Evolutionary conservation across 352 stramenopile species (phyloP), one percentile per base, ranked within the genome.

Genomic region (Pythium insidiosum): DNA sequence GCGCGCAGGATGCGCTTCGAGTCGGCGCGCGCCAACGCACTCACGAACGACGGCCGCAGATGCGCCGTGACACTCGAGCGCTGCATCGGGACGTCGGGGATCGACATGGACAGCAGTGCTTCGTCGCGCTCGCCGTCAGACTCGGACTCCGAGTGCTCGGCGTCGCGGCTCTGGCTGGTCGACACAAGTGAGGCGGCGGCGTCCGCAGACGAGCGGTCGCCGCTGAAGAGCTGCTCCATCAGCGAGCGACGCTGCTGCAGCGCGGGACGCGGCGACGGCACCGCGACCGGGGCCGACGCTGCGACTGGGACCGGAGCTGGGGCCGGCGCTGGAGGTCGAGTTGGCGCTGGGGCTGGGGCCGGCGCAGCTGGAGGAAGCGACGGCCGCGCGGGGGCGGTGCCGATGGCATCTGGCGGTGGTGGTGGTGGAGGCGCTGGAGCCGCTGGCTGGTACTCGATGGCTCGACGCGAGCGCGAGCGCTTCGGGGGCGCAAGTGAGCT

Each of bases 41-140:
- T 53, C n/a, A 60, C 45, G 34, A 54, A 60, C 44, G 52, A 60
- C 33, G 52, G 52, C 1, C 52, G 52, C 34, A 60, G 28, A 25
- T 60, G 52, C 11, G 33, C 30, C 2, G 52, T 51, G 15, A 53
- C 33, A 28, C 22, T 50, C 31, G 29, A 47, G 34, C 52, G 52
- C 39, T 55, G 39, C 52, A 53, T 60, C 10, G 44, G 52, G 31
- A 53, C 44, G 12, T 54, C 23, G 5, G 51, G 38, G 25, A 54
- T 60, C 34, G 52, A 45, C 45, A 38, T 28, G n/a, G 44, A 40
- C 44, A 50, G 37, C 18, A 47, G 16, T 22, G 44, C n/a, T 12
- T 31, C 44, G 31, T 52, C 43, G 6, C 10, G 22, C 20, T 30
- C 6, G 12, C 31, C 34, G 11, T 23, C 20, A 6, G 26, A 25